These are phyloP conservation scores for Nakazawaea ishiwadae DNA, from an alignment of 805 yeast genomes.

Conservation along the genomic window DNA sequence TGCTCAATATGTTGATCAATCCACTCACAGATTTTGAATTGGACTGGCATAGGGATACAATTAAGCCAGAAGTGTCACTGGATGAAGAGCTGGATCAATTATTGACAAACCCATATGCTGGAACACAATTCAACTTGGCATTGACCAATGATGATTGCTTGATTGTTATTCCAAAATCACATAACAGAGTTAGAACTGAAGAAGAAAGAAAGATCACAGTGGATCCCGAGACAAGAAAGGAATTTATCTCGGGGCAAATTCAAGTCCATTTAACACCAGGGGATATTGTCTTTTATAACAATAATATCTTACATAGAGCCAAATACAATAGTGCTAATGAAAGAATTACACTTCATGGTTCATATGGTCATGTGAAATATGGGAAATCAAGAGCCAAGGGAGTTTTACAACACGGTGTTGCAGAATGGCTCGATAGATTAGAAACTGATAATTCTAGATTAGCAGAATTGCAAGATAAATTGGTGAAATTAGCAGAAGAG, in stretches of 20 bases:
- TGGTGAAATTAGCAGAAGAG: slow-evolving; percentile 36
- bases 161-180: slow-evolving; percentile 45
- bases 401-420: slow-evolving; percentile 50
- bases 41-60: slow-evolving; percentile 50
- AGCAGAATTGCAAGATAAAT: slow-evolving; percentile 30
- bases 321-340: slow-evolving; percentile 32
- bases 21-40: slow-evolving; percentile 49
- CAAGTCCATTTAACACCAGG: slow-evolving; percentile 41
- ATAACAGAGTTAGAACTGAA: slow-evolving; percentile 37
- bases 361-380: slow-evolving; percentile 38
- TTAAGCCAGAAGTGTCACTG: slow-evolving; percentile 39
- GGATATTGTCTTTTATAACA: slow-evolving; percentile 45
- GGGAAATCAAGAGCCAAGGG: slow-evolving; percentile 43
- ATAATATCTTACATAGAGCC: slow-evolving; percentile 45
- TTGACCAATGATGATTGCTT: slow-evolving; percentile 41
- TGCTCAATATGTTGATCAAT: slow-evolving; percentile 47
- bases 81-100: slow-evolving; percentile 40
- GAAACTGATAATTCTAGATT: slow-evolving; percentile 17
- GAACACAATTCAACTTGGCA: slow-evolving; percentile 48
- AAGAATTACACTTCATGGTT: slow-evolving; percentile 45
- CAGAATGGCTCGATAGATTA: slow-evolving; percentile 38
- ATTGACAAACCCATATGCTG: slow-evolving; percentile 35
- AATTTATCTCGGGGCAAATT: slow-evolving; percentile 34
- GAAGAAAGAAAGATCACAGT: slow-evolving; percentile 38
- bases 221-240: slow-evolving; percentile 25